phyloP scores from a whole-genome alignment of 345 rosid species.

The Gossypium bickii region DNA sequence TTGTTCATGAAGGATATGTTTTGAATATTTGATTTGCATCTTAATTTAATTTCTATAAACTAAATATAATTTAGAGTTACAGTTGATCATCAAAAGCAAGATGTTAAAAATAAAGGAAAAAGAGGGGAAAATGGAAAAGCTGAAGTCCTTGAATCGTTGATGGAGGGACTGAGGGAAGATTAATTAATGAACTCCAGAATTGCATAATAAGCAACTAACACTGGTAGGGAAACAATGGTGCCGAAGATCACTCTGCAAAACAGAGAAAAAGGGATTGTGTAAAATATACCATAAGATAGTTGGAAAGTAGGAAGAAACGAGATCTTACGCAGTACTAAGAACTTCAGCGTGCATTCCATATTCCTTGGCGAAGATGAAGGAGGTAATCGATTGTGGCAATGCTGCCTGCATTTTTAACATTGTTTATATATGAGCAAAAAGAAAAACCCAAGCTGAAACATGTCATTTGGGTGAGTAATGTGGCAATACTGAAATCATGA shows the following conservation, averaged over 20 bases:
- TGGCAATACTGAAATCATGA: not conserved
- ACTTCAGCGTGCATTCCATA: slow-evolving; percentile 74
- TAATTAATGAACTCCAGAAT: slow-evolving; percentile 28
- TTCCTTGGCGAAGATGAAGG: slow-evolving; percentile 72
- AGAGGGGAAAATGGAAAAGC: not conserved
- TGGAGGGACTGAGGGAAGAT: not conserved
- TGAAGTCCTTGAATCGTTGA: not conserved
- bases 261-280: not conserved
- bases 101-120: not conserved
- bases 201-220: slow-evolving; percentile 64
- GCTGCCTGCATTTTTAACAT: slow-evolving; percentile 49
- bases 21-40: not conserved
- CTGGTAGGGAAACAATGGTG: slow-evolving; percentile 53
- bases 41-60: not conserved
- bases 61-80: not conserved
- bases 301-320: not conserved
- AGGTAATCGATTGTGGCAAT: slow-evolving; percentile 67
- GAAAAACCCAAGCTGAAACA: too few species aligned
- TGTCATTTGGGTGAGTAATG: not conserved
- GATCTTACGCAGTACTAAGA: slow-evolving; percentile 78
- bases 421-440: too few species aligned
- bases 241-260: slow-evolving; percentile 78
- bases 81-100: not conserved
- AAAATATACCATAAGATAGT: not conserved
- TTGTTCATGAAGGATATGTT: not conserved